These are phyloP conservation scores for Macrolepiota fuliginosa DNA, from an alignment of 768 basidiomycete species.

Conservation along the genomic window DNA sequence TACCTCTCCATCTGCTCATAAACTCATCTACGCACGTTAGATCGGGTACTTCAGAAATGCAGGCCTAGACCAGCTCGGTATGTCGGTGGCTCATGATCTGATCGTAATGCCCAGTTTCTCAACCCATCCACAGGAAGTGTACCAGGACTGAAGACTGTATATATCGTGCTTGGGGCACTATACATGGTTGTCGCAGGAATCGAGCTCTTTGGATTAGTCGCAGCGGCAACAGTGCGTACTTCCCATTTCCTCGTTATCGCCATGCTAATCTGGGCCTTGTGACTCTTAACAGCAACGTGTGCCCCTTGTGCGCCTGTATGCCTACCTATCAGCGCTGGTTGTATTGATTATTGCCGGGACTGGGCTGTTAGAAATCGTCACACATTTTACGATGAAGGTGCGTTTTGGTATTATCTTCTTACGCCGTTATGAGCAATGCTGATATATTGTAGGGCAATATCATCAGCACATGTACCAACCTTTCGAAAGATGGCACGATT, in stretches of 20 bases:
- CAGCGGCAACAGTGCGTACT: slow-evolving; percentile 47
- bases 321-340: slow-evolving; percentile 45
- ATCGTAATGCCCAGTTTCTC: background rate
- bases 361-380: slow-evolving; percentile 52
- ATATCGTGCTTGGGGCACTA: slow-evolving; percentile 58
- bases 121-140: slow-evolving; percentile 30
- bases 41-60: slow-evolving; percentile 62
- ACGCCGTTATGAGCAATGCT: background rate
- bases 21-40: slow-evolving; percentile 29
- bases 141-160: slow-evolving; percentile 47
- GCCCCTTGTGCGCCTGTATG: slow-evolving; percentile 51
- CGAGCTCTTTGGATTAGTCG: slow-evolving; percentile 54
- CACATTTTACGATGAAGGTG: slow-evolving; percentile 72
- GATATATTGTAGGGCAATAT: slow-evolving; percentile 45
- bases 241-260: background rate
- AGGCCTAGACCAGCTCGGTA: slow-evolving; percentile 45
- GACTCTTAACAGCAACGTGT: slow-evolving; percentile 49
- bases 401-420: slow-evolving; percentile 6
- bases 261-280: background rate
- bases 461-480: slow-evolving; percentile 49
- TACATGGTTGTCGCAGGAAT: slow-evolving; percentile 51
- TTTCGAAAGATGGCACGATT: slow-evolving; percentile 32
- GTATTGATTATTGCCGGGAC: slow-evolving; percentile 48
- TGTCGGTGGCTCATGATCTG: slow-evolving; percentile 21
- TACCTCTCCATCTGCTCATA: slow-evolving; percentile 7